Evolutionary conservation across 495 filamentous ascomycete genomes (phyloP).

Genomic region (Venustampulla echinocandica): DNA sequence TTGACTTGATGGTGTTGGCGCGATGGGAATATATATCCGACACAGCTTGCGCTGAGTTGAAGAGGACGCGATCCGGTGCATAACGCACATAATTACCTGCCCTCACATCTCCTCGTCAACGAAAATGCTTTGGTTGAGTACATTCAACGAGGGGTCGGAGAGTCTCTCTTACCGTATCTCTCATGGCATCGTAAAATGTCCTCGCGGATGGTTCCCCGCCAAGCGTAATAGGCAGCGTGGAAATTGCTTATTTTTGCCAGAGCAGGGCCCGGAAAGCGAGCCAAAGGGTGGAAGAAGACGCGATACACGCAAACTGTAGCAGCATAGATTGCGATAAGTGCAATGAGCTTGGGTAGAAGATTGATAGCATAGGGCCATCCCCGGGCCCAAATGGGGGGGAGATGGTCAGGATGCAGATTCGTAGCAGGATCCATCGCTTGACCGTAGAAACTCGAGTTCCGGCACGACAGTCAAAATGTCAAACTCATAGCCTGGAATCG

Average conservation of each 20-base stretch:
- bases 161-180: background rate
- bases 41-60: background rate
- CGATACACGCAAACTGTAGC: conserved; percentile 40
- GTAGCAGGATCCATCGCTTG: too few species aligned
- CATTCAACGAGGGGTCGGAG: background rate
- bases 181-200: background rate
- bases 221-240: background rate
- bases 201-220: background rate
- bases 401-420: too few species aligned
- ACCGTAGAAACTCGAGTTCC: too few species aligned
- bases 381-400: too few species aligned
- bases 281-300: conserved; percentile 52
- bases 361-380: too few species aligned
- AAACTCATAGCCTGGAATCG: too few species aligned
- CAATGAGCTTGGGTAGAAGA: too few species aligned
- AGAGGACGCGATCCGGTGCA: background rate
- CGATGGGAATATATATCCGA: background rate
- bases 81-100: background rate
- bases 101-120: background rate
- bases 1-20: background rate
- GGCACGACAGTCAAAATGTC: too few species aligned
- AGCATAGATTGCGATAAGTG: too few species aligned
- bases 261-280: conserved; percentile 53
- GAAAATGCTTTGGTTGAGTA: background rate
- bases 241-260: background rate